Conservation (phyloP, 2,329 filamentous ascomycete species). For the Cladosporium sp. region DNA sequence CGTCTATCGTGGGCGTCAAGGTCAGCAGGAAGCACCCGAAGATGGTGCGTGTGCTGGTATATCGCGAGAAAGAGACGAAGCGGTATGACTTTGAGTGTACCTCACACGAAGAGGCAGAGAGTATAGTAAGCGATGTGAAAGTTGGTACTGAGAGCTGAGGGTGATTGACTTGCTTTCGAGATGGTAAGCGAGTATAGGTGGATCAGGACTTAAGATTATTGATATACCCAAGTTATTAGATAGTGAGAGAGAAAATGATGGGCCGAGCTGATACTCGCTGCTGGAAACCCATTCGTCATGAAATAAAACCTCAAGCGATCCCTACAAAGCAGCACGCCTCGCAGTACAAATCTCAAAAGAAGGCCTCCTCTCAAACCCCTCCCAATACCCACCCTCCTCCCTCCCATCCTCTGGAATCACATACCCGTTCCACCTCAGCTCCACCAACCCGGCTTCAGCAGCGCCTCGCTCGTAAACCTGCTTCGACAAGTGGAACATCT, state of each 20-base stretch:
- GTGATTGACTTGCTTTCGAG: background rate
- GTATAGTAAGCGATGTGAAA: conserved; percentile 77
- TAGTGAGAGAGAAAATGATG: background rate
- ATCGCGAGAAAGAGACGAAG: conserved; percentile 73
- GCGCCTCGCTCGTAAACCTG: background rate
- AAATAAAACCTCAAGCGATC: too few relatives aligned
- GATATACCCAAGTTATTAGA: background rate
- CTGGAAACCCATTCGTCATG: background rate
- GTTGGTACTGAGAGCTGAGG: conserved; percentile 51
- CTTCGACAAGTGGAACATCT: background rate
- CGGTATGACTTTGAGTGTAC: conserved; percentile 83
- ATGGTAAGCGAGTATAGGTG: background rate
- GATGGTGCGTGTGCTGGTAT: conserved; percentile 78
- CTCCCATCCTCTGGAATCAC: background rate
- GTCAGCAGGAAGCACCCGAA: conserved; percentile 76
- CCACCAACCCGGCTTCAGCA: background rate
- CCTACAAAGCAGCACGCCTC: background rate
- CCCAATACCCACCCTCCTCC: background rate
- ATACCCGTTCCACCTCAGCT: background rate
- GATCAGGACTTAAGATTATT: background rate
- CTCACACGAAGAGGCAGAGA: conserved; percentile 69
- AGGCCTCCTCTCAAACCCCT: background rate
- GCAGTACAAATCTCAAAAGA: background rate
- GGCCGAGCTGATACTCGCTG: background rate
- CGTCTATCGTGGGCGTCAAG: conserved; percentile 78